Conservation (phyloP, 306 rosid species). For the Styphnolobium japonicum region DNA sequence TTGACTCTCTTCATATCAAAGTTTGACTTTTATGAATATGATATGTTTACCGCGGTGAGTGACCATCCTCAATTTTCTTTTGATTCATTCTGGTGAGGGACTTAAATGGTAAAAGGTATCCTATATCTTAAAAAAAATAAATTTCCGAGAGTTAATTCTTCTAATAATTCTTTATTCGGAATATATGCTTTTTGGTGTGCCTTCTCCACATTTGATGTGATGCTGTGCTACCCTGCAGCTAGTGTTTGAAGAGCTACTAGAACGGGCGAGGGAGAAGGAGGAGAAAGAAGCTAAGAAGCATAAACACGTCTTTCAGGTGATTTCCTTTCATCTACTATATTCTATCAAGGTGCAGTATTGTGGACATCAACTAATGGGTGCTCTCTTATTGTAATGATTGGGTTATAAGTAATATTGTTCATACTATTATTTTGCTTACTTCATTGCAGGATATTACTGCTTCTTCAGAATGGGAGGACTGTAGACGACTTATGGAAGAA, state of each 20-base stretch:
- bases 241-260: conserved; percentile 81
- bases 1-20: neutral
- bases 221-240: conserved; percentile 59
- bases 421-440: conserved; percentile 5
- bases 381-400: conserved; percentile 20
- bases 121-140: neutral
- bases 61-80: neutral
- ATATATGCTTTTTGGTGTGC: neutral
- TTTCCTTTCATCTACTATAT: conserved; percentile 57
- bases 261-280: conserved; percentile 79
- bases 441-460: conserved; percentile 65
- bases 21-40: neutral
- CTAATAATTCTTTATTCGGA: conserved; percentile 23
- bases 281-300: conserved; percentile 90
- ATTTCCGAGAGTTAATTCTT: neutral
- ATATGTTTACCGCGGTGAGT: neutral
- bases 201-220: conserved; percentile 19
- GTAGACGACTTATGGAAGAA: conserved; percentile 50
- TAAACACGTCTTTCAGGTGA: conserved; percentile 78
- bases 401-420: conserved; percentile 1
- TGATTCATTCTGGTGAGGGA: neutral
- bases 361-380: conserved; percentile 9
- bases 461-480: conserved; percentile 80
- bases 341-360: conserved; percentile 62
- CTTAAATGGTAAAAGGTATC: neutral